phyloP scores from a whole-genome alignment of 106 monocot species.

The Phalaenopsis aphrodite region DNA sequence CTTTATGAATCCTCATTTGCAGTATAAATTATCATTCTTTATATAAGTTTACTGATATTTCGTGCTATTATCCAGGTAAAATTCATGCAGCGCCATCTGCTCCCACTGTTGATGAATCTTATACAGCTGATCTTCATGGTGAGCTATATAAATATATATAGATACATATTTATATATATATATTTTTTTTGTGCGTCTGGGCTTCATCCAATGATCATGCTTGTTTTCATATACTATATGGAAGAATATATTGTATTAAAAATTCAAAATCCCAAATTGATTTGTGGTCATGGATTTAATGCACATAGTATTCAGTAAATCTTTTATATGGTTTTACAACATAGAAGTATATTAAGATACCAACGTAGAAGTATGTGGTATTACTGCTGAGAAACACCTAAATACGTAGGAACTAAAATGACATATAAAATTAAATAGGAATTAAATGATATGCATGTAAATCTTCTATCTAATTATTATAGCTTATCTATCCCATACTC shows the following conservation, averaged over 20 bases:
- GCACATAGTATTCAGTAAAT: no score
- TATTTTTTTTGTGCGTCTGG: not conserved
- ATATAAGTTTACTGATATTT: not conserved
- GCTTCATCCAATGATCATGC: not conserved
- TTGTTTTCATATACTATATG: not conserved
- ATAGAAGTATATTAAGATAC: no score
- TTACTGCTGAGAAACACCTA: no score
- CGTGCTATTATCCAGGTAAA: constrained; percentile 23
- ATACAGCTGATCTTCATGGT: constrained; percentile 23
- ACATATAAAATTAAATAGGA: no score
- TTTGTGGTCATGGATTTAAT: not conserved
- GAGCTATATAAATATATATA: not conserved
- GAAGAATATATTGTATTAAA: not conserved
- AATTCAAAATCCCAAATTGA: not conserved
- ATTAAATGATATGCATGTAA: no score
- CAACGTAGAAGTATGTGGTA: no score
- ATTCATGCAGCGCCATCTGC: constrained; percentile 22
- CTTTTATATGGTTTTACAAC: no score
- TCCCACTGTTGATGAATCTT: constrained; percentile 23
- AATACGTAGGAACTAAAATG: no score
- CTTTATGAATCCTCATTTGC: not conserved
- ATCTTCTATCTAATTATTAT: no score
- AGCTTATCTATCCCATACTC: no score
- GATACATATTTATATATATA: no score
- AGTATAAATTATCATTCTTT: not conserved